Evolutionary conservation across 1,284 basidiomycete genomes (phyloP).

Genomic region (Apiotrichum veenhuisii): DNA sequence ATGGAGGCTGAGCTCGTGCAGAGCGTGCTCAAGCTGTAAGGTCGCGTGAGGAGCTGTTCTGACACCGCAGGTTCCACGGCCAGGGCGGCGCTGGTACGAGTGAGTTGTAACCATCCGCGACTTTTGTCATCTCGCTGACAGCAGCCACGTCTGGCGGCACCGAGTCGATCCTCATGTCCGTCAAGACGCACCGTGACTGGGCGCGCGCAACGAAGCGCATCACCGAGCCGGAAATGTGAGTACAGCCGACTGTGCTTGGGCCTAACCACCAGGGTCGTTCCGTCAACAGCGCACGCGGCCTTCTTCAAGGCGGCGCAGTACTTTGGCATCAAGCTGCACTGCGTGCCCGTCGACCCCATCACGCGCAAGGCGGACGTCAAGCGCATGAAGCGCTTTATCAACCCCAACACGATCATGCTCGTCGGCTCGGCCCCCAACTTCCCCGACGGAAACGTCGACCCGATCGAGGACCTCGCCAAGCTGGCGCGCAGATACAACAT

Average conservation of each 20-base stretch:
- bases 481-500: slow-evolving; percentile 74
- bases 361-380: slow-evolving; percentile 79
- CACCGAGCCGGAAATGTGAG: slow-evolving; percentile 83
- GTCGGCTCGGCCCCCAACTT: slow-evolving; percentile 90
- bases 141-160: slow-evolving; percentile 86
- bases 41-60: slow-evolving; percentile 6
- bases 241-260: background rate
- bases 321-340: slow-evolving; percentile 86
- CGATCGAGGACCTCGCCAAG: slow-evolving; percentile 73
- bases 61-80: slow-evolving; percentile 66
- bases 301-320: slow-evolving; percentile 92
- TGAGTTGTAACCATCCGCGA: slow-evolving; percentile 12
- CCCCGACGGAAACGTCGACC: slow-evolving; percentile 80
- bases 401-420: slow-evolving; percentile 58
- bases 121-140: background rate
- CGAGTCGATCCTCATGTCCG: slow-evolving; percentile 80
- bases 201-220: slow-evolving; percentile 79
- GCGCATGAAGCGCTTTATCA: slow-evolving; percentile 73
- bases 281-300: slow-evolving; percentile 83
- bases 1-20: slow-evolving; percentile 97
- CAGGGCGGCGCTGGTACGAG: slow-evolving; percentile 79
- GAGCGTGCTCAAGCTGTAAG: slow-evolving; percentile 76
- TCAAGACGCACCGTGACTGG: slow-evolving; percentile 94
- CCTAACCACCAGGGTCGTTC: slow-evolving; percentile 59
- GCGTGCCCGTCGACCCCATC: slow-evolving; percentile 74